These are phyloP conservation scores for Diplotaxis tenuifolia DNA, from an alignment of 345 rosid genomes.

Conservation along the genomic window DNA sequence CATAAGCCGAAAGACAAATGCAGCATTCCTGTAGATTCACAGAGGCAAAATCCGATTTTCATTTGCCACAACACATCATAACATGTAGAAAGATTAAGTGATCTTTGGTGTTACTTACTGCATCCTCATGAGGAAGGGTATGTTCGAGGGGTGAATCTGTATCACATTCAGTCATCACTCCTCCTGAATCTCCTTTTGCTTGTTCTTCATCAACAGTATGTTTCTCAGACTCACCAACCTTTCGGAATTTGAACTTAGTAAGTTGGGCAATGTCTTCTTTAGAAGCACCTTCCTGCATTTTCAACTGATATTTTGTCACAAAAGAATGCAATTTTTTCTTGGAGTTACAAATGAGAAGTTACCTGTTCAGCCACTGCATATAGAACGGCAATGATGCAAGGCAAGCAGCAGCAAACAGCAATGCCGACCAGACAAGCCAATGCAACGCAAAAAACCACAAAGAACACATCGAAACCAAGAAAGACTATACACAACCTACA, in stretches of 20 bases:
- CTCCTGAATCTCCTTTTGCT: constrained; percentile 53
- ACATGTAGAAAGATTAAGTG: neutral
- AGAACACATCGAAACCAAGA: constrained; percentile 95
- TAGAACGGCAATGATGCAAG: constrained; percentile 92
- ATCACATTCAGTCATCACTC: constrained; percentile 83
- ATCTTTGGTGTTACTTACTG: constrained; percentile 44
- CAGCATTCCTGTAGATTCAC: constrained; percentile 76
- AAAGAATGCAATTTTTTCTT: neutral
- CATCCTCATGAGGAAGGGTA: constrained; percentile 68
- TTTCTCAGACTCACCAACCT: constrained; percentile 41
- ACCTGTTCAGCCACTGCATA: constrained; percentile 98
- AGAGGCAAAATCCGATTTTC: neutral
- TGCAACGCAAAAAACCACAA: constrained; percentile 92
- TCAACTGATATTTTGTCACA: neutral
- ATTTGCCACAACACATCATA: neutral
- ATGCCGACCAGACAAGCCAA: constrained; percentile 91
- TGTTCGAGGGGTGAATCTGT: constrained; percentile 69
- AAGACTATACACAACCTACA: constrained; percentile 88
- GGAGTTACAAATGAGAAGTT: constrained; percentile 6
- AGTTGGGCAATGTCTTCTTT: constrained; percentile 86
- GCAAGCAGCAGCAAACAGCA: constrained; percentile 99
- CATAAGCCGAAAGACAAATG: constrained; percentile 84
- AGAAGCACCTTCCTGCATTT: constrained; percentile 87
- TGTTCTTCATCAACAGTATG: constrained; percentile 37
- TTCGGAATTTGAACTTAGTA: constrained; percentile 70